phyloP scores from a whole-genome alignment of 805 yeast genomes.

The Candida montana region DNA sequence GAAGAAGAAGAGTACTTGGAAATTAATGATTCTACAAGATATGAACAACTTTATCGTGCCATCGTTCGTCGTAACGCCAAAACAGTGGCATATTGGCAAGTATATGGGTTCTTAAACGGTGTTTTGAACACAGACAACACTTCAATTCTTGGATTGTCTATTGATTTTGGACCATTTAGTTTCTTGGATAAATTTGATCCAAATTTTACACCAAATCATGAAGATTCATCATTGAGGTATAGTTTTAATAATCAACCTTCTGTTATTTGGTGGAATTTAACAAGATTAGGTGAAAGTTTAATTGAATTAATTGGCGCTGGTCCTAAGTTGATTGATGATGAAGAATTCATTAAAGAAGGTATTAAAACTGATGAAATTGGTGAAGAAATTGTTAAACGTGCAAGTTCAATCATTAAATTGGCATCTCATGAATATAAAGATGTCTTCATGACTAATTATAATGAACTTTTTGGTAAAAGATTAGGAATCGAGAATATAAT shows the following conservation, averaged over 20 bases:
- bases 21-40: constrained; percentile 44
- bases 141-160: constrained; percentile 77
- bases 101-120: constrained; percentile 90
- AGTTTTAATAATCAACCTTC: constrained; percentile 81
- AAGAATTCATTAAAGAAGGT: constrained; percentile 35
- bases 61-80: constrained; percentile 69
- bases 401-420: constrained; percentile 55
- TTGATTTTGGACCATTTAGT: constrained; percentile 95
- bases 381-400: constrained; percentile 46
- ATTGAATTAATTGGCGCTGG: constrained; percentile 80
- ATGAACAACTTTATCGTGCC: constrained; percentile 68
- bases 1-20: constrained; percentile 16
- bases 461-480: constrained; percentile 52
- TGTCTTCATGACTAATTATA: constrained; percentile 54
- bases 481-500: constrained; percentile 53
- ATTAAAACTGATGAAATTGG: constrained; percentile 46
- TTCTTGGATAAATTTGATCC: constrained; percentile 84
- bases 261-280: constrained; percentile 89
- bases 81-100: constrained; percentile 80
- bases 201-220: constrained; percentile 82
- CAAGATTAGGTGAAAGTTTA: constrained; percentile 76
- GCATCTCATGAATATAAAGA: constrained; percentile 64
- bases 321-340: constrained; percentile 40
- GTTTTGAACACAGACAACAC: constrained; percentile 94
- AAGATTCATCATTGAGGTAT: constrained; percentile 68